Evolutionary conservation across 495 filamentous ascomycete species (phyloP), one percentile per base, ranked within the genome.

Genomic region (Terfezia boudieri): DNA sequence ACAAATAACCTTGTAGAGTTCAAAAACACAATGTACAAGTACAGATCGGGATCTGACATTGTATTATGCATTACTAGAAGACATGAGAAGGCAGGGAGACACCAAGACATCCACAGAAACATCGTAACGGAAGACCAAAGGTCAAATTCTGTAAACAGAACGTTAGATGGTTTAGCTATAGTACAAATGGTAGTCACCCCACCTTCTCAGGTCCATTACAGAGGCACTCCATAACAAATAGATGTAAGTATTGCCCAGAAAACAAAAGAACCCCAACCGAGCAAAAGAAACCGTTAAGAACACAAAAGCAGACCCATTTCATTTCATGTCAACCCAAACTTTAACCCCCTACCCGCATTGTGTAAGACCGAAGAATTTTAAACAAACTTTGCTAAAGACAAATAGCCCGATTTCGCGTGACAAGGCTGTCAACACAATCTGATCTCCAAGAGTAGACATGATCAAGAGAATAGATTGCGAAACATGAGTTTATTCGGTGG

Each of bases 401-500:
- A 20, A 20, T 20, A 46, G 4, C 26, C 26, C 26, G 4, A 32
- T 32, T 32, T 32, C 4, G 26, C 26, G 4, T 32, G 26, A 4
- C 41, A 14, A 46, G 8, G 14, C 12, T 46, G 41, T 20, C 41
- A 46, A 46, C 41, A 46, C 17, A 46, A 14, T 5, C 26, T 32
- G 7, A 46, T 46, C 41, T 20, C 41, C 8, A 2, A 46, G 41
- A 4, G 14, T 4, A 20, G 17, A 46, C 4, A 43, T 4, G 12
- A 46, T 46, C 41, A 46, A 46, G 8, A 20, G 41, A 6, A 0
- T 46, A 4, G 41, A 46, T 32, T 32, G 26, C 12, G 41, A 9
- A 20, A 46, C 41, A 43, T 43, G 41, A 46, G 41, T 46, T 46
- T 9, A 5, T 46, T 46, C 12, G 61, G 71, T 71, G 11, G 53